Evolutionary conservation across 352 stramenopile genomes (phyloP).

Genomic region (Globisporangium takayamanum): DNA sequence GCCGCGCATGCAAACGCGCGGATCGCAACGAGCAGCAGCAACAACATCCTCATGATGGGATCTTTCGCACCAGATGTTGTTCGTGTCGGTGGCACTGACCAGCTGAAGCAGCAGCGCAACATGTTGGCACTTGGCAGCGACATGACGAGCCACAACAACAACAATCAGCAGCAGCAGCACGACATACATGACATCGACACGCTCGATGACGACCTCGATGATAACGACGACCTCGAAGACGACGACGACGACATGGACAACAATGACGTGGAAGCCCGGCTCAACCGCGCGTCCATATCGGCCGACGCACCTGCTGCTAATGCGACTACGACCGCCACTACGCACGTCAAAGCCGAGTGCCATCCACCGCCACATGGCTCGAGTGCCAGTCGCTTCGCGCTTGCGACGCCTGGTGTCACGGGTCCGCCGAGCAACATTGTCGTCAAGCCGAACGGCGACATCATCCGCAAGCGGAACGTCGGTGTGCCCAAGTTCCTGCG

Average conservation of each 20-base stretch:
- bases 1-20: neutral
- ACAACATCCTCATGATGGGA: neutral
- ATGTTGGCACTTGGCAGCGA: neutral
- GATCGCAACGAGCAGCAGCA: neutral
- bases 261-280: conserved; percentile 6
- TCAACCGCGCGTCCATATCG: neutral
- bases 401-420: neutral
- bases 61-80: neutral
- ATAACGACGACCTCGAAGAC: conserved; percentile 8
- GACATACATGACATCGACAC: conserved; percentile 1
- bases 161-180: neutral
- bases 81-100: neutral
- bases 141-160: neutral
- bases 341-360: conserved; percentile 1
- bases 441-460: conserved; percentile 1
- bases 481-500: conserved; percentile 64
- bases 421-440: neutral
- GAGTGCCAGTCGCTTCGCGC: neutral
- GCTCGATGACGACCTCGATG: conserved; percentile 8
- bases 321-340: neutral
- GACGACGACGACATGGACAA: conserved; percentile 9
- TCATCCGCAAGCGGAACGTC: conserved; percentile 50
- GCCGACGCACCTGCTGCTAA: neutral
- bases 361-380: too few relatives aligned
- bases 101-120: neutral